Conservation (phyloP, 192 early-diverging fungal genomes). For the Podila epicladia region DNA sequence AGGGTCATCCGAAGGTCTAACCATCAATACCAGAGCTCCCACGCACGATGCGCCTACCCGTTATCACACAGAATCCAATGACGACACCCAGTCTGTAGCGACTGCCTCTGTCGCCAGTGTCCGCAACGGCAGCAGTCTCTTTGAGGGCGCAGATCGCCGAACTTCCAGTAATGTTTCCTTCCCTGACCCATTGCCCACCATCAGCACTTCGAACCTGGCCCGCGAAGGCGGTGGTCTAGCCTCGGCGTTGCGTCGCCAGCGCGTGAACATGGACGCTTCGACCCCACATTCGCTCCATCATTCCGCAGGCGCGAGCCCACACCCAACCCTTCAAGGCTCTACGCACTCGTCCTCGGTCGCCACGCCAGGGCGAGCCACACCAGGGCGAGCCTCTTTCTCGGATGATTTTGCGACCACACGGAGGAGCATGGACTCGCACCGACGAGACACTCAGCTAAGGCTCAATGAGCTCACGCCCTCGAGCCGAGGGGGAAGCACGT, state of each 20-base stretch:
- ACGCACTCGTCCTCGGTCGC: neutral
- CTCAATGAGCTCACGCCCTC: neutral
- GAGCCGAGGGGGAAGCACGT: neutral
- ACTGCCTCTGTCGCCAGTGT: slow-evolving; percentile 1
- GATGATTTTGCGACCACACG: slow-evolving; percentile 1
- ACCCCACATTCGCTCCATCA: neutral
- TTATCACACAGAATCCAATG: neutral
- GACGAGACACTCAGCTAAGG: neutral
- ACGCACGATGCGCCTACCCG: neutral
- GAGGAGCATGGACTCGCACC: neutral
- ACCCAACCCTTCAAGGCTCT: neutral
- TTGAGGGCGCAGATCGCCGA: neutral
- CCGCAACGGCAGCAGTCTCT: slow-evolving; percentile 21
- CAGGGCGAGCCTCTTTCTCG: slow-evolving; percentile 9
- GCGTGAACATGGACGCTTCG: slow-evolving; percentile 5
- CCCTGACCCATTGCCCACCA: neutral
- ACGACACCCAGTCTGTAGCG: neutral
- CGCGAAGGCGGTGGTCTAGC: neutral
- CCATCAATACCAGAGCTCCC: neutral
- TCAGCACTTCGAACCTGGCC: neutral
- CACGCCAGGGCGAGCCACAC: neutral
- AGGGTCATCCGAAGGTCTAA: neutral
- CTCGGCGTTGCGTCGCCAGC: neutral
- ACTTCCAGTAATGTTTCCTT: neutral
- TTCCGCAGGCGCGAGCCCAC: neutral